Percentiles rank a stretch among this genome's conserved stretches.
phyloP scores from a whole-genome alignment of 164 flowering plant genomes.

The Vitis labrusca region DNA sequence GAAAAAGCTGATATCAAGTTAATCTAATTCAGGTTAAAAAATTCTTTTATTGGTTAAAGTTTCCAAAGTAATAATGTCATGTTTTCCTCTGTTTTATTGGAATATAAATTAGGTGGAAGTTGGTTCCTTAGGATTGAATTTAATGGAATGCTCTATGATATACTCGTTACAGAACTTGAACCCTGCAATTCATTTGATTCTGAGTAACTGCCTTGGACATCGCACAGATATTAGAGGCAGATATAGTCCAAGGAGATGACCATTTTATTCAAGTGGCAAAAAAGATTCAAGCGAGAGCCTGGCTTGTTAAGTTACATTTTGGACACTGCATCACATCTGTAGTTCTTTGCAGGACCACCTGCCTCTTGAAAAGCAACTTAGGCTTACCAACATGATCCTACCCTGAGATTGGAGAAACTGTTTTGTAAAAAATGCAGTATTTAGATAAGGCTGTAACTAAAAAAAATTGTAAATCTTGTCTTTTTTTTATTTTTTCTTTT shows the following conservation, averaged over 20 bases:
- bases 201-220: slow-evolving; percentile 5
- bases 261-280: slow-evolving; percentile 35
- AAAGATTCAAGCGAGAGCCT: slow-evolving; percentile 59
- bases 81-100: neutral
- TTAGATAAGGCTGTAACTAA: neutral
- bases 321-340: slow-evolving; percentile 56
- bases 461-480: too few relatives aligned
- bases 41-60: too few relatives aligned
- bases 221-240: slow-evolving; percentile 40
- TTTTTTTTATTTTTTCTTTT: too few relatives aligned
- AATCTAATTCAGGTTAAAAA: too few relatives aligned
- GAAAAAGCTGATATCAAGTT: too few relatives aligned
- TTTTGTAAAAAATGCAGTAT: neutral
- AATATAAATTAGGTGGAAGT: neutral
- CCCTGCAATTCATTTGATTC: neutral
- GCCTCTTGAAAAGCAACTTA: slow-evolving; percentile 74
- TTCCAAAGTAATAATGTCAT: neutral
- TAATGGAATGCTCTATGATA: neutral
- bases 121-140: neutral
- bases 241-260: slow-evolving; percentile 24
- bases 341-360: slow-evolving; percentile 49
- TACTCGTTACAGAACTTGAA: slow-evolving; percentile 3
- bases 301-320: slow-evolving; percentile 51
- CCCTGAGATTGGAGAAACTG: slow-evolving; percentile 6
- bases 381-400: slow-evolving; percentile 57